These are phyloP conservation scores for Nigrospora sphaerica DNA, from an alignment of 2,329 filamentous ascomycete species.

Conservation along the genomic window DNA sequence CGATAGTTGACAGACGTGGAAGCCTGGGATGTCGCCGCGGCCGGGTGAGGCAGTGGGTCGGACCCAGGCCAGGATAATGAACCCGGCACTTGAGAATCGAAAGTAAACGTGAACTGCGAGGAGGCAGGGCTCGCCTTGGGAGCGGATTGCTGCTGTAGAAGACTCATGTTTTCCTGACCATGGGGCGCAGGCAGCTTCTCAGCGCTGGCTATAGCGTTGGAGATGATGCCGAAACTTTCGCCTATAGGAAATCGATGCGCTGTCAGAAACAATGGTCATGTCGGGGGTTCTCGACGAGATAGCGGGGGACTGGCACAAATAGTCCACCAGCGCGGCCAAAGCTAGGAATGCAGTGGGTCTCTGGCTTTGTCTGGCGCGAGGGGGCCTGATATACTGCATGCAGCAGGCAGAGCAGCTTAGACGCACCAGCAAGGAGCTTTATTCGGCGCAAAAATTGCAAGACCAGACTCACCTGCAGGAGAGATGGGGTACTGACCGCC, in stretches of 20 bases:
- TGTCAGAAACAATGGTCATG: too few species aligned
- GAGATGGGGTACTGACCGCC: slow-evolving; percentile 30
- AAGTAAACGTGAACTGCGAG: slow-evolving; percentile 95
- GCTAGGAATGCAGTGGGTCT: too few species aligned
- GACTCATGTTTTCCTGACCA: slow-evolving; percentile 72
- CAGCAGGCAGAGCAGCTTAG: too few species aligned
- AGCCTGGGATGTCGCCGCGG: slow-evolving; percentile 8
- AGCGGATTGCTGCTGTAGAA: slow-evolving; percentile 63
- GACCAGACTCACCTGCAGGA: slow-evolving; percentile 34
- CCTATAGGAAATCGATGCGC: slow-evolving; percentile 9
- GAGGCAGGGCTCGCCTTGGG: slow-evolving; percentile 54
- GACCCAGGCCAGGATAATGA: slow-evolving; percentile 68
- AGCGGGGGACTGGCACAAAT: too few species aligned
- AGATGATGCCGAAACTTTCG: slow-evolving; percentile 73
- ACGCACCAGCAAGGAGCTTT: too few species aligned
- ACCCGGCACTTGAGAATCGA: slow-evolving; percentile 80
- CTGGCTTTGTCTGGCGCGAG: too few species aligned
- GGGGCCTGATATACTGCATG: too few species aligned
- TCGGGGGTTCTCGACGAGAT: too few species aligned
- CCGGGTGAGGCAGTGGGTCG: slow-evolving; percentile 26
- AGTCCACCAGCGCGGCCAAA: too few species aligned
- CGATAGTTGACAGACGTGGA: slow-evolving; percentile 8
- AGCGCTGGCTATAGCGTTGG: slow-evolving; percentile 83
- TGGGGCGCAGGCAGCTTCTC: slow-evolving; percentile 58
- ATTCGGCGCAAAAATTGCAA: not conserved